Percentiles rank a stretch among this genome's conserved stretches.
These are phyloP conservation scores for Withania somnifera DNA, from an alignment of 305 asterid genomes.

Conservation along the genomic window DNA sequence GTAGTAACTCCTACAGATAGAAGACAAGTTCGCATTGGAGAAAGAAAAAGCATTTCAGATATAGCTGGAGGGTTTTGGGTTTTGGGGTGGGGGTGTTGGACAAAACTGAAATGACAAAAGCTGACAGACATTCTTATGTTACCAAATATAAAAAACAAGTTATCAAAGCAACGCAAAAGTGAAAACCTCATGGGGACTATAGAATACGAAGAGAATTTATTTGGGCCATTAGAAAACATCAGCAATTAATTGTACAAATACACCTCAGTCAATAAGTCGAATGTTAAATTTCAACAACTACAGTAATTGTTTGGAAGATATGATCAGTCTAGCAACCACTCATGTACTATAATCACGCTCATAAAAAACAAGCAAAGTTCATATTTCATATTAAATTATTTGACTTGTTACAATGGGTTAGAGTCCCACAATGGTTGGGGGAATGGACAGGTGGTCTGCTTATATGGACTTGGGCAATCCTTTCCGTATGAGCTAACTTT, in stretches of 20 bases:
- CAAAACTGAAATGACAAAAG: background rate
- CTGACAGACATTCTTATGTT: background rate
- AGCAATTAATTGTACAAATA: background rate
- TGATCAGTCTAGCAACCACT: background rate
- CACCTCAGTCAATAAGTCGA: background rate
- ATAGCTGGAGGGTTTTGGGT: background rate
- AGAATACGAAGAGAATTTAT: background rate
- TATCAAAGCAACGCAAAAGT: too few relatives aligned
- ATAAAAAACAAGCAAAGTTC: background rate
- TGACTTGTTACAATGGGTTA: too few relatives aligned
- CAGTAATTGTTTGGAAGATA: background rate
- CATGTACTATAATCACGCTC: background rate
- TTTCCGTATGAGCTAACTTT: too few relatives aligned
- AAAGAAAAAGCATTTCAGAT: background rate
- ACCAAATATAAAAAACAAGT: background rate
- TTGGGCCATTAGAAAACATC: too few relatives aligned
- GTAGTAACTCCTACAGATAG: conserved; percentile 74
- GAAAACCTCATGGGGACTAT: background rate
- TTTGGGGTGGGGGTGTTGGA: background rate
- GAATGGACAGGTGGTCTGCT: too few relatives aligned
- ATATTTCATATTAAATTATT: background rate
- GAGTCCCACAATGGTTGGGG: too few relatives aligned
- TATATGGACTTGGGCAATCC: too few relatives aligned
- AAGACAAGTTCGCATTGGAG: conserved; percentile 12
- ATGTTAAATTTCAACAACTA: background rate